Conservation (phyloP, 2,329 filamentous ascomycete species). For the Alternaria rosae region DNA sequence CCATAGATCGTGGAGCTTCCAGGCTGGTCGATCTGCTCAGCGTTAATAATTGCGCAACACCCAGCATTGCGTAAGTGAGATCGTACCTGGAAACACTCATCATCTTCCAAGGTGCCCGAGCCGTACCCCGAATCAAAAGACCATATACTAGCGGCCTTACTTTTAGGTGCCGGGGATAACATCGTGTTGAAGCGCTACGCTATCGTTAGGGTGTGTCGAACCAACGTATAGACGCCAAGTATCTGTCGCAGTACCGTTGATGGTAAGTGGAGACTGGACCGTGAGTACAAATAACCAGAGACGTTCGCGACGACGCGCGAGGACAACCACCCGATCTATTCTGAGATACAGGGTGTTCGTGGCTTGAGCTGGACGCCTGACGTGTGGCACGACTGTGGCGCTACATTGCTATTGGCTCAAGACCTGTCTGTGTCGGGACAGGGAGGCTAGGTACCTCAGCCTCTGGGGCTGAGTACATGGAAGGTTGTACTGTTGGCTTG, state of each 20-base stretch:
- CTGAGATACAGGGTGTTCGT: slow-evolving; percentile 34
- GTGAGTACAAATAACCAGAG: slow-evolving; percentile 8
- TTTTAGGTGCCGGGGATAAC: slow-evolving; percentile 34
- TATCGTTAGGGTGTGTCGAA: neutral
- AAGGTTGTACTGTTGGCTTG: neutral
- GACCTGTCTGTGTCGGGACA: slow-evolving; percentile 14
- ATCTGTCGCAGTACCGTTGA: neutral
- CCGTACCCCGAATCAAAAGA: slow-evolving; percentile 47
- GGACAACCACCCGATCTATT: slow-evolving; percentile 7
- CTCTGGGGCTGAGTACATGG: slow-evolving; percentile 6
- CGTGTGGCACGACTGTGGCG: slow-evolving; percentile 22
- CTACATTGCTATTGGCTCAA: slow-evolving; percentile 17
- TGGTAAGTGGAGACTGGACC: neutral
- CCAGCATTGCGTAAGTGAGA: neutral
- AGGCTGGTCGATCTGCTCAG: slow-evolving; percentile 14
- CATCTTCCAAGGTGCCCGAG: slow-evolving; percentile 27
- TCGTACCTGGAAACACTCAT: slow-evolving; percentile 16
- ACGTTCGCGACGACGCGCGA: neutral
- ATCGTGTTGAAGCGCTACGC: slow-evolving; percentile 21
- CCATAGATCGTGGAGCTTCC: slow-evolving; percentile 2
- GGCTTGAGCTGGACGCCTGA: slow-evolving; percentile 27
- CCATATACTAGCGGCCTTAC: slow-evolving; percentile 39
- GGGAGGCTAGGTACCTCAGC: slow-evolving; percentile 14
- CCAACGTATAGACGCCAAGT: neutral
- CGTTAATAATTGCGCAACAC: slow-evolving; percentile 7